Evolutionary conservation across 306 rosid genomes (phyloP).

Genomic region (Oemleria cerasiformis): DNA sequence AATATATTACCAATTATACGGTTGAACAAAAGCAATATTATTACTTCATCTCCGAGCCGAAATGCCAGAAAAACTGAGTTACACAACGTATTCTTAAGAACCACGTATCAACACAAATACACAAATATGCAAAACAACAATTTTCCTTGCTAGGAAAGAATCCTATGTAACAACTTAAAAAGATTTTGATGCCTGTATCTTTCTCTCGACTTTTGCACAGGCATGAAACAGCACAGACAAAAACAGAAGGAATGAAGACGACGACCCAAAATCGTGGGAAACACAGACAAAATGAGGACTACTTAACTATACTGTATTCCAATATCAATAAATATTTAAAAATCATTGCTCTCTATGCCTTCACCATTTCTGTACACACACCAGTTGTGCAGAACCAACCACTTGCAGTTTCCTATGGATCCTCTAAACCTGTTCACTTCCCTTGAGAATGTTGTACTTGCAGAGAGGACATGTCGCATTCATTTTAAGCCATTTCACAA

Average conservation of each 20-base stretch:
- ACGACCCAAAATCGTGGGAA: slow-evolving; percentile 7
- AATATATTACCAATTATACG: too few relatives aligned
- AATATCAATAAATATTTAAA: slow-evolving; percentile 25
- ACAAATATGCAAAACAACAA: neutral
- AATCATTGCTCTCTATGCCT: slow-evolving; percentile 33
- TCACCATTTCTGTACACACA: slow-evolving; percentile 38
- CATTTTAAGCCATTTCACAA: slow-evolving; percentile 91
- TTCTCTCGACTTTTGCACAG: slow-evolving; percentile 13
- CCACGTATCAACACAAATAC: neutral
- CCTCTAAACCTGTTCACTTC: slow-evolving; percentile 63
- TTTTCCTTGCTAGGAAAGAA: slow-evolving; percentile 8
- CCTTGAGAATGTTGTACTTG: slow-evolving; percentile 90
- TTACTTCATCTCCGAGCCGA: neutral
- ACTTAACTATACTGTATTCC: slow-evolving; percentile 21
- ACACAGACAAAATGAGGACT: slow-evolving; percentile 19
- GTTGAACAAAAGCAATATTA: neutral
- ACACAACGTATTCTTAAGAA: neutral
- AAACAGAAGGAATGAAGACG: slow-evolving; percentile 7
- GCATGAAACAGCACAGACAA: slow-evolving; percentile 1
- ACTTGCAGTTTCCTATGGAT: slow-evolving; percentile 19
- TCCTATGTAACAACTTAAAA: neutral
- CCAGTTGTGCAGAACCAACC: slow-evolving; percentile 20
- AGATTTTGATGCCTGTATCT: slow-evolving; percentile 9
- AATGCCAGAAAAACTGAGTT: slow-evolving; percentile 4
- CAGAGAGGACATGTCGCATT: slow-evolving; percentile 99